A percentile compares a stretch with the other conserved stretches of the same genome.
Evolutionary conservation across 108 stramenopile species (phyloP).

Genomic region (Epithemia pelagica): DNA sequence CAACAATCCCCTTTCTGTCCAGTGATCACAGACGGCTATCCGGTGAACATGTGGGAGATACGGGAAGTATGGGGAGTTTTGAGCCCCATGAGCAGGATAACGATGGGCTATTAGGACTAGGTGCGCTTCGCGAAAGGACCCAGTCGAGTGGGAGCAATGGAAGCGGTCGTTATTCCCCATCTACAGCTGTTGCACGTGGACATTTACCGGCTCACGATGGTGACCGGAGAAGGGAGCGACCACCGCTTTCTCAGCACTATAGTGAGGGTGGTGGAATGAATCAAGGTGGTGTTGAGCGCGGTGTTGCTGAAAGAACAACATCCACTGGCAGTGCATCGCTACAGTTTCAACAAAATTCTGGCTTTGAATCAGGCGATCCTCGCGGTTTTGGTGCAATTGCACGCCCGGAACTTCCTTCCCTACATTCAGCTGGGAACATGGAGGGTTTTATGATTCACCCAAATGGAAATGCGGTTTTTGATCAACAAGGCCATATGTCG

Average conservation of each 20-base stretch:
- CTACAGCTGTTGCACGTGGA: slow-evolving; percentile 8
- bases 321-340: not conserved
- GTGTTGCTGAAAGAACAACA: not conserved
- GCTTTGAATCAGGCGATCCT: slow-evolving; percentile 4
- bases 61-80: slow-evolving; percentile 21
- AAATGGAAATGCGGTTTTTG: not conserved
- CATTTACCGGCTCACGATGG: not conserved
- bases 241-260: slow-evolving; percentile 6
- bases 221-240: not conserved
- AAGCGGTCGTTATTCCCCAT: slow-evolving; percentile 17
- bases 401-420: slow-evolving; percentile 2
- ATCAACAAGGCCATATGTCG: not conserved
- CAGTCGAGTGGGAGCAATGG: slow-evolving; percentile 21
- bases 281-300: slow-evolving; percentile 1
- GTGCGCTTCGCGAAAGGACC: slow-evolving; percentile 37
- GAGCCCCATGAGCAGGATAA: slow-evolving; percentile 18
- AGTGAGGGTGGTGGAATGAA: slow-evolving; percentile 1
- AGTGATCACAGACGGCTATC: slow-evolving; percentile 1
- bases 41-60: slow-evolving; percentile 1
- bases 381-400: slow-evolving; percentile 8
- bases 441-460: not conserved
- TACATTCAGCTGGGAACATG: not conserved
- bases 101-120: slow-evolving; percentile 30
- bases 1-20: slow-evolving; percentile 12
- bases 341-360: slow-evolving; percentile 3